Percentiles rank a stretch among this genome's conserved stretches.
phyloP scores from a whole-genome alignment of 106 monocot genomes.

The Amphibolis antarctica region DNA sequence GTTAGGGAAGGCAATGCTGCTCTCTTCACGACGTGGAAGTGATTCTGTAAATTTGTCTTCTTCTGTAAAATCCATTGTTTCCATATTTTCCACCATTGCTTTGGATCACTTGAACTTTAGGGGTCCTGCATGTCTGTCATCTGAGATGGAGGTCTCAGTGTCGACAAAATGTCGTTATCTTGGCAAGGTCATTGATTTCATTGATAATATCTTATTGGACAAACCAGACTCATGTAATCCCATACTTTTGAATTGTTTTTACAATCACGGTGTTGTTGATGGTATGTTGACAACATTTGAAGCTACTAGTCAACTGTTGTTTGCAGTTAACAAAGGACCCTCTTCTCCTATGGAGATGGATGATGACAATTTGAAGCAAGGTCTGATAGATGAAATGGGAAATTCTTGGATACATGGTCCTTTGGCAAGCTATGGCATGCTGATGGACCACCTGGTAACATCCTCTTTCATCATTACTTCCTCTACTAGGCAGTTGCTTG shows the following conservation, averaged over 20 bases:
- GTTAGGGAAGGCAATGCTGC: constrained; percentile 74
- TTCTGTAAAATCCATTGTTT: constrained; percentile 62
- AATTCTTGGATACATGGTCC: constrained; percentile 88
- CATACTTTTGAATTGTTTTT: constrained; percentile 76
- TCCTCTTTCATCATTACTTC: constrained; percentile 73
- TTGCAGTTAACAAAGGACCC: constrained; percentile 63
- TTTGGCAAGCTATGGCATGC: constrained; percentile 57
- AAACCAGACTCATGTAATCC: constrained; percentile 91
- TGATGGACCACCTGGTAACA: constrained; percentile 86
- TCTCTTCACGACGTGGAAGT: constrained; percentile 65
- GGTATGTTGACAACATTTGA: constrained; percentile 80
- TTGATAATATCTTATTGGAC: constrained; percentile 74
- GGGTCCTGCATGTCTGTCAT: constrained; percentile 25
- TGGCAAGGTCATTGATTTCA: constrained; percentile 82
- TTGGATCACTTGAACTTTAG: constrained; percentile 84
- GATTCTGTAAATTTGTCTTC: constrained; percentile 50
- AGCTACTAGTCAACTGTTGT: constrained; percentile 94
- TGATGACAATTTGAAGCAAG: constrained; percentile 31
- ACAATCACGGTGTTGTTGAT: constrained; percentile 63
- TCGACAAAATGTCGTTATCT: constrained; percentile 85
- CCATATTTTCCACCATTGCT: constrained; percentile 45
- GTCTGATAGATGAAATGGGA: constrained; percentile 48
- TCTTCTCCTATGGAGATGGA: constrained; percentile 96
- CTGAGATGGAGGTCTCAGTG: constrained; percentile 44
- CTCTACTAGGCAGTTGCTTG: constrained; percentile 77